phyloP scores from a whole-genome alignment of 768 basidiomycete species.

The Trametes sanguinea region DNA sequence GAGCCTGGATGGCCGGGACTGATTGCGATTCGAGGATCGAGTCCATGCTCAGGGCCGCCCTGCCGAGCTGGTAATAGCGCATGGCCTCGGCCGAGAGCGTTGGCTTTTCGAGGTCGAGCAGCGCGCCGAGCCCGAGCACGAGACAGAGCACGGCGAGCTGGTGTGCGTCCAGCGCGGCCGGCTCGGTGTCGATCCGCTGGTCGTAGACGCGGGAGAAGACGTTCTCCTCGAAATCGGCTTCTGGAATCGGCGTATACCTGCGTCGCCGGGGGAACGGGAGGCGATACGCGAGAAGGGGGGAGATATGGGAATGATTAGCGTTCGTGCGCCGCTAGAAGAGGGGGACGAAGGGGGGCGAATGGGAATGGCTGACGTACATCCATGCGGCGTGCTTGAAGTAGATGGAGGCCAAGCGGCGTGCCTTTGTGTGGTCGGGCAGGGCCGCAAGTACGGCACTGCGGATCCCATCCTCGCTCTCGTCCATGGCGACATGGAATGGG shows the following conservation, averaged over 20 bases:
- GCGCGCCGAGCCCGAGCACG: constrained; percentile 63
- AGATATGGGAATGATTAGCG: neutral
- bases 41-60: constrained; percentile 61
- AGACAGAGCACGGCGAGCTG: constrained; percentile 60
- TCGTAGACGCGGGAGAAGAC: constrained; percentile 57
- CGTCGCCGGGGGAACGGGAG: neutral
- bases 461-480: constrained; percentile 45
- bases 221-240: constrained; percentile 53
- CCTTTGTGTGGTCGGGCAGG: constrained; percentile 43
- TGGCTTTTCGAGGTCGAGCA: constrained; percentile 60
- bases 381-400: constrained; percentile 72
- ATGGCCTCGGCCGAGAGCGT: constrained; percentile 56
- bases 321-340: constrained; percentile 6
- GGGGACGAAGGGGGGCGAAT: neutral
- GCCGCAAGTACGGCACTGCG: constrained; percentile 46
- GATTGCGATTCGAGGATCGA: constrained; percentile 66
- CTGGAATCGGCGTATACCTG: constrained; percentile 70
- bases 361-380: constrained; percentile 50
- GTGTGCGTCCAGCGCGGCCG: constrained; percentile 48
- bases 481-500: constrained; percentile 49
- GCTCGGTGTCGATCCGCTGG: constrained; percentile 28
- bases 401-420: constrained; percentile 44
- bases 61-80: constrained; percentile 60
- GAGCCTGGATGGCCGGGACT: constrained; percentile 62
- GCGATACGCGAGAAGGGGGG: neutral